Conservation (phyloP, 192 early-diverging fungal species). For the Mortierella antarctica region DNA sequence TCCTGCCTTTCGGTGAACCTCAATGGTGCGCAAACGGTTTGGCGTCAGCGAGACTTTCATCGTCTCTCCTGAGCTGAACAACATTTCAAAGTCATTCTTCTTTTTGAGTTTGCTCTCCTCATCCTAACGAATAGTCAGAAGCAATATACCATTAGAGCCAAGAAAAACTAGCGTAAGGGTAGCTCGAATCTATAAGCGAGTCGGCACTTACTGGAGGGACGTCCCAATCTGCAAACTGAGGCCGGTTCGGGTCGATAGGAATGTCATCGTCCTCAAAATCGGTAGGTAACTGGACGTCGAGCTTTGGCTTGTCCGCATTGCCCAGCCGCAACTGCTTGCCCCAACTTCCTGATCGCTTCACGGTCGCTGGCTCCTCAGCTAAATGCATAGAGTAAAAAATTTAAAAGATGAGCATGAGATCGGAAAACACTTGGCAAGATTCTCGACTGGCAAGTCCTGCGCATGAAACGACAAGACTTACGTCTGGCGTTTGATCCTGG, state of each 20-base stretch:
- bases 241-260: slow-evolving; percentile 41
- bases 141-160: neutral
- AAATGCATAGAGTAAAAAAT: neutral
- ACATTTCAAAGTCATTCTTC: slow-evolving; percentile 63
- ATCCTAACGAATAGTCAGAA: slow-evolving; percentile 9
- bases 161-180: neutral
- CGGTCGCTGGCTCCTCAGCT: slow-evolving; percentile 49
- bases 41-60: slow-evolving; percentile 68
- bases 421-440: no score
- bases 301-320: slow-evolving; percentile 48
- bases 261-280: slow-evolving; percentile 43
- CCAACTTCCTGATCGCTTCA: slow-evolving; percentile 53
- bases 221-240: slow-evolving; percentile 53
- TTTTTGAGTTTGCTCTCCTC: slow-evolving; percentile 56
- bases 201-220: slow-evolving; percentile 30
- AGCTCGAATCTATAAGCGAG: neutral
- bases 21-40: slow-evolving; percentile 67
- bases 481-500: slow-evolving; percentile 40
- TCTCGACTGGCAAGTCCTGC: neutral
- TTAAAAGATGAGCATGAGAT: no score
- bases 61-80: slow-evolving; percentile 62
- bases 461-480: slow-evolving; percentile 6
- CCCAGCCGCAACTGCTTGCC: slow-evolving; percentile 50
- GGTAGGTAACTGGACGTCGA: slow-evolving; percentile 39
- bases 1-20: slow-evolving; percentile 52